These are phyloP conservation scores for Antarctomyces pellizariae DNA, from an alignment of 495 filamentous ascomycete genomes.

Conservation along the genomic window DNA sequence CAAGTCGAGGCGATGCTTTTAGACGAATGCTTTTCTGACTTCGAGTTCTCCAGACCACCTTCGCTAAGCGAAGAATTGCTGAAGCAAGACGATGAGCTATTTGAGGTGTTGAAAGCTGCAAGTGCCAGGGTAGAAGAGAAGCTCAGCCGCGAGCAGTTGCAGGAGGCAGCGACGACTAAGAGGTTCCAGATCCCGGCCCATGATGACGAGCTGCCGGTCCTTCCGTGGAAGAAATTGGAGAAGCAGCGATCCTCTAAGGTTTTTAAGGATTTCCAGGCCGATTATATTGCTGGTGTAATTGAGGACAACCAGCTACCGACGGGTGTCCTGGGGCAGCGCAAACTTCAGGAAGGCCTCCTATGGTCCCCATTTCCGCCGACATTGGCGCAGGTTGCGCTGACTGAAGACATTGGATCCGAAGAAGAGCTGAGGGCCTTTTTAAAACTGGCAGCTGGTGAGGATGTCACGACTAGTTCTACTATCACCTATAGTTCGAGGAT, in stretches of 20 bases:
- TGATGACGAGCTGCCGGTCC: slow-evolving; percentile 31
- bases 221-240: slow-evolving; percentile 27
- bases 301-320: not conserved
- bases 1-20: slow-evolving; percentile 6
- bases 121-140: slow-evolving; percentile 11
- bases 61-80: slow-evolving; percentile 8
- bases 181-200: slow-evolving; percentile 32
- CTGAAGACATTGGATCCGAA: slow-evolving; percentile 15
- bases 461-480: slow-evolving; percentile 15
- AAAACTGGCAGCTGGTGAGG: slow-evolving; percentile 3
- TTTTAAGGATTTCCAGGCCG: slow-evolving; percentile 3
- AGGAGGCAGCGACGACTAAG: slow-evolving; percentile 29
- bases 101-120: slow-evolving; percentile 20
- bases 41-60: slow-evolving; percentile 11
- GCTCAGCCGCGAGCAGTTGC: slow-evolving; percentile 29
- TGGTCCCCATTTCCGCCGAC: slow-evolving; percentile 23
- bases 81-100: slow-evolving; percentile 18
- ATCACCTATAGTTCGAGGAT: slow-evolving; percentile 25
- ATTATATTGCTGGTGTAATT: slow-evolving; percentile 3
- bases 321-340: slow-evolving; percentile 18
- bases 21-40: slow-evolving; percentile 7
- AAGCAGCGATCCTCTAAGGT: not conserved
- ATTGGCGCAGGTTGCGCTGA: slow-evolving; percentile 12
- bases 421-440: slow-evolving; percentile 10
- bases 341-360: slow-evolving; percentile 20